Base-by-base conservation (phyloP, 495 filamentous ascomycete genomes). In the Entonaema liquescens region DNA sequence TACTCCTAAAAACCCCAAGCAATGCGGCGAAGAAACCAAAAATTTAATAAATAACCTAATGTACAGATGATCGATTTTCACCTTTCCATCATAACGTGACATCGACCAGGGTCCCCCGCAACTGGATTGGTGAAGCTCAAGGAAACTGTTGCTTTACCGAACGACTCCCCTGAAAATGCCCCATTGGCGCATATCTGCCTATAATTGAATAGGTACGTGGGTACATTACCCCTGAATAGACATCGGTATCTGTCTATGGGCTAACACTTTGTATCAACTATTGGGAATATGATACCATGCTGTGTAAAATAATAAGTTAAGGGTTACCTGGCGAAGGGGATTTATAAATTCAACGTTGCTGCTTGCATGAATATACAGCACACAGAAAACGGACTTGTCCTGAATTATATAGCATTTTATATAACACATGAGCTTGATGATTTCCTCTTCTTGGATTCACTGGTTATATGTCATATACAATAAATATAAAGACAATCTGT, bases 21-120 rank as follows among this genome's bases (percentile, higher is more conserved):
- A 3, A 53, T n/a, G 23, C 23, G 54, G 29, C 54, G 54, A 23
- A 57, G 17, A 35, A 57, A 38, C 1, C n/a, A n/a, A n/a, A 53
- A 53, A 29, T 53, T 53, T 53, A 11, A 57, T 23, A 55, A 35
- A 54, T 56, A 50, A 29, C 54, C 28, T 38, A n/a, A n/a, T 11
- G n/a, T 56, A 42, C 12, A 9, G 54, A 15, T 28, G n/a, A 50
- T 47, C 31, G 56, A 36, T 55, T 55, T 44, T 63, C 17, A 52
- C 58, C 70, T 68, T 33, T 60, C 70, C 65, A 65, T 65, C 56
- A 64, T 65, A 72, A 72, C 70, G 70, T 72, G 70, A 72, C 70
- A 65, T 72, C 19, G 65, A 68, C 70, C 55, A 72, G 70, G 70
- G 47, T 72, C 70, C 70, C 59, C 70, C 60, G 60, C 65, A 61